Conservation (phyloP, 2,329 filamentous ascomycete genomes). For the Trichoderma asperellum region DNA sequence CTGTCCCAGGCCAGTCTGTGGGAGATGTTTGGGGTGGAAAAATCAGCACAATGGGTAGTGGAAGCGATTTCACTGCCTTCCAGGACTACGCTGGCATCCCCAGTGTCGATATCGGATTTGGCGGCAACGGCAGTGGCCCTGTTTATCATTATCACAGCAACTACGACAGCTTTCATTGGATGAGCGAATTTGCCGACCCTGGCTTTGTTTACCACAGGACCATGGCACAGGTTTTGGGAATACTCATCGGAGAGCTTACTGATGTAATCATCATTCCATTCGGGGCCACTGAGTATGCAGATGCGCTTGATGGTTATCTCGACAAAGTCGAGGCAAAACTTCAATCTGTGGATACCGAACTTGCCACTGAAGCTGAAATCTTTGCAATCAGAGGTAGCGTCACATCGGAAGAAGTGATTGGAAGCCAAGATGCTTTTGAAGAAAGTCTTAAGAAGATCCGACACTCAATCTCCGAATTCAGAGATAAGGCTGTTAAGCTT, state of each 20-base stretch:
- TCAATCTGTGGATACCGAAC: slow-evolving; percentile 34
- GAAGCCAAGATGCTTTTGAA: slow-evolving; percentile 47
- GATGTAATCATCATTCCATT: slow-evolving; percentile 67
- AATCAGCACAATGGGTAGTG: slow-evolving; percentile 70
- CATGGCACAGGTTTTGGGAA: slow-evolving; percentile 66
- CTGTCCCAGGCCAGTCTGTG: slow-evolving; percentile 70
- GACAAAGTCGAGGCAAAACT: slow-evolving; percentile 56
- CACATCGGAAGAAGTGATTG: slow-evolving; percentile 35
- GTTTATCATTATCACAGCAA: slow-evolving; percentile 88
- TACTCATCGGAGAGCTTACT: slow-evolving; percentile 63
- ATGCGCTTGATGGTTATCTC: slow-evolving; percentile 57
- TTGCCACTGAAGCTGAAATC: slow-evolving; percentile 38
- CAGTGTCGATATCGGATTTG: slow-evolving; percentile 66
- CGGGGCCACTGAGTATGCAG: slow-evolving; percentile 66
- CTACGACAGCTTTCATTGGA: slow-evolving; percentile 90
- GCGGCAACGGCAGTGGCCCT: slow-evolving; percentile 48
- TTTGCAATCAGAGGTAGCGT: slow-evolving; percentile 39
- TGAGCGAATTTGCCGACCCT: slow-evolving; percentile 77
- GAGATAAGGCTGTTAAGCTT: slow-evolving; percentile 48
- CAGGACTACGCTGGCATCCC: slow-evolving; percentile 72
- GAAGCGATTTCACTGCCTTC: slow-evolving; percentile 76
- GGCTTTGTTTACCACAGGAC: slow-evolving; percentile 68
- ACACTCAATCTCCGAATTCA: slow-evolving; percentile 44
- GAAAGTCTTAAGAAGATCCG: slow-evolving; percentile 47
- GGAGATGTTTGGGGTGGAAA: slow-evolving; percentile 67